Evolutionary conservation across 331 rosid species (phyloP).

Genomic region (Spiraea crenata): DNA sequence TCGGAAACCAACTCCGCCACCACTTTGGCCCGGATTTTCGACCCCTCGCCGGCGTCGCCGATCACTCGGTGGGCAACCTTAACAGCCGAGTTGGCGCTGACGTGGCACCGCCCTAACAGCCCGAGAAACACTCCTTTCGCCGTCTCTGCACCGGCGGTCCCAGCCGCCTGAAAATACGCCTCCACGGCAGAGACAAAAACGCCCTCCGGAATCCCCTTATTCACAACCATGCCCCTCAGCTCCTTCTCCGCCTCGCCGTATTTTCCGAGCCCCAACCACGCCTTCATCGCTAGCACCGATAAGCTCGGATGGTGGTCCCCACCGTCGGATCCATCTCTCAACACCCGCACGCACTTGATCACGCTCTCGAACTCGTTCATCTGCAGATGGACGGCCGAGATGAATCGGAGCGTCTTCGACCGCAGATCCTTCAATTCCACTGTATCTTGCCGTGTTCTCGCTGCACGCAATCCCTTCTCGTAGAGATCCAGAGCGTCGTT

Average conservation of each 20-base stretch:
- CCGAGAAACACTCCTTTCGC: slow-evolving; percentile 85
- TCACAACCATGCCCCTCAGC: slow-evolving; percentile 77
- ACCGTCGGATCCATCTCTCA: slow-evolving; percentile 61
- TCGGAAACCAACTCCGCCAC: slow-evolving; percentile 86
- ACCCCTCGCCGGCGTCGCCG: slow-evolving; percentile 55
- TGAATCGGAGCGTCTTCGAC: slow-evolving; percentile 73
- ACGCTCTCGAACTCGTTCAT: slow-evolving; percentile 77
- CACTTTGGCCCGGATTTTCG: slow-evolving; percentile 70
- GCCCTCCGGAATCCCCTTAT: slow-evolving; percentile 73
- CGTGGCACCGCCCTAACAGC: slow-evolving; percentile 76
- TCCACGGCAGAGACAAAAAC: slow-evolving; percentile 90
- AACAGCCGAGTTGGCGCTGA: slow-evolving; percentile 82
- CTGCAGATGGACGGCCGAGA: slow-evolving; percentile 82
- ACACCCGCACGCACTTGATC: slow-evolving; percentile 78
- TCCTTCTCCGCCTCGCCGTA: slow-evolving; percentile 84
- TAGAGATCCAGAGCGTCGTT: slow-evolving; percentile 80
- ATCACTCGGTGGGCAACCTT: slow-evolving; percentile 68
- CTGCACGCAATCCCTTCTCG: slow-evolving; percentile 63
- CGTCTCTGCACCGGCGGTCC: slow-evolving; percentile 89
- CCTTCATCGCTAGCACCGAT: slow-evolving; percentile 86
- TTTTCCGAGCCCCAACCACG: slow-evolving; percentile 80
- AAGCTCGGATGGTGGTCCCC: slow-evolving; percentile 85
- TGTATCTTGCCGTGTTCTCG: slow-evolving; percentile 54
- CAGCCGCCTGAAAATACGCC: slow-evolving; percentile 65
- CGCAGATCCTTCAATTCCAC: slow-evolving; percentile 50